These are phyloP conservation scores for Blastocystis sp. DNA, from an alignment of 352 stramenopile species.

Conservation along the genomic window DNA sequence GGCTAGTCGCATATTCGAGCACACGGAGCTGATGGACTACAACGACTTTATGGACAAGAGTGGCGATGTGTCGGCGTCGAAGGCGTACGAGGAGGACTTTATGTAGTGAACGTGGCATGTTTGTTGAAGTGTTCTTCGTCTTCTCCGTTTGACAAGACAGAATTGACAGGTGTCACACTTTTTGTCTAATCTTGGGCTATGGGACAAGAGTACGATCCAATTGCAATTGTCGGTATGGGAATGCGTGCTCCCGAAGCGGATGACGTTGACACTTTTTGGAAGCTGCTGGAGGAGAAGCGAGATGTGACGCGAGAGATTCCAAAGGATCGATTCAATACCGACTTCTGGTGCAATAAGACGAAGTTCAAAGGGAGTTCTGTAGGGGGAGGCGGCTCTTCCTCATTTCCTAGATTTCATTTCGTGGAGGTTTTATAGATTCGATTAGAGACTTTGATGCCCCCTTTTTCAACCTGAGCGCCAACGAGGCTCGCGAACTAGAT, in stretches of 20 bases:
- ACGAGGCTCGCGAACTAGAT: conserved; percentile 73
- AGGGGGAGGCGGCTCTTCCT: neutral
- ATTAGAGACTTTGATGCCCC: conserved; percentile 74
- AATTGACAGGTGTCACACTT: conserved; percentile 56
- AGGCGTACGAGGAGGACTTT: conserved; percentile 61
- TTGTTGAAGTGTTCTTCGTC: conserved; percentile 57
- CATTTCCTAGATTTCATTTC: conserved; percentile 62
- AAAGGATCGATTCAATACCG: conserved; percentile 71
- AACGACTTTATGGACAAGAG: conserved; percentile 65
- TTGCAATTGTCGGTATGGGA: conserved; percentile 73
- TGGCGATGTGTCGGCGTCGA: conserved; percentile 42
- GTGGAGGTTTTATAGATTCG: conserved; percentile 70
- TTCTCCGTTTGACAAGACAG: conserved; percentile 11
- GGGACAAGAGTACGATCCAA: conserved; percentile 31
- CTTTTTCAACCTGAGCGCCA: conserved; percentile 73
- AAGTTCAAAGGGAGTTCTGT: conserved; percentile 72
- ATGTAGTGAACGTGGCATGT: conserved; percentile 34
- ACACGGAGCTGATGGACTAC: conserved; percentile 65
- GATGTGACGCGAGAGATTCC: conserved; percentile 73
- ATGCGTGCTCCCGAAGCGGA: conserved; percentile 69
- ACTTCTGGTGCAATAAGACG: conserved; percentile 72
- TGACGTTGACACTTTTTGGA: conserved; percentile 68
- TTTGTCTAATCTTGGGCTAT: conserved; percentile 24
- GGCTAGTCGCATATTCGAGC: conserved; percentile 56
- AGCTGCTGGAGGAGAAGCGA: conserved; percentile 51